Evolutionary conservation across 495 filamentous ascomycete species (phyloP).

Genomic region (Hypoxylon fragiforme): DNA sequence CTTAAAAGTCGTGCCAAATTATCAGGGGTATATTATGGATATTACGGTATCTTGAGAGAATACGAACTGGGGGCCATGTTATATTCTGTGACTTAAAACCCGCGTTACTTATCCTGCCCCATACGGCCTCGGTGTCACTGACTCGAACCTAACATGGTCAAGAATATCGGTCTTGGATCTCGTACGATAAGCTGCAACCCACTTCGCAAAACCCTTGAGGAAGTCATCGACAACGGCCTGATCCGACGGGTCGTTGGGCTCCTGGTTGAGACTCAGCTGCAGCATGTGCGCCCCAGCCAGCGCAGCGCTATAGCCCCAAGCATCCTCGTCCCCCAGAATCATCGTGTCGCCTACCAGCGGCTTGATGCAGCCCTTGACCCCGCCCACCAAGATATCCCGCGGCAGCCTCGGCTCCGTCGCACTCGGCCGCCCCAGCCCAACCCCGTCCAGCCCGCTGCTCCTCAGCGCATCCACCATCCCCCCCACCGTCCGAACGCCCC

Average conservation of each 20-base stretch:
- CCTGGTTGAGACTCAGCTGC: conserved; percentile 56
- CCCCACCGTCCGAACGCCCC: conserved; percentile 62
- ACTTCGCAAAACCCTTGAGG: conserved; percentile 17
- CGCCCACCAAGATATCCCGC: conserved; percentile 52
- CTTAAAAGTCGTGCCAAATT: too few relatives aligned
- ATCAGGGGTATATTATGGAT: too few relatives aligned
- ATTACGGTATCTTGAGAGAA: too few relatives aligned
- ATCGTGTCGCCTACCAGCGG: conserved; percentile 26
- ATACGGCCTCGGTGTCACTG: conserved; percentile 6
- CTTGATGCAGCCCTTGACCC: conserved; percentile 50
- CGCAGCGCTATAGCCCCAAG: conserved; percentile 17
- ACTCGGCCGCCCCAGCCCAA: conserved; percentile 58
- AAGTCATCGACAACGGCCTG: conserved; percentile 10
- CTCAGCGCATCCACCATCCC: conserved; percentile 63
- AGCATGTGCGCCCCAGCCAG: conserved; percentile 39
- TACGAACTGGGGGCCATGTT: too few relatives aligned
- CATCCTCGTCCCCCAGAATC: conserved; percentile 13
- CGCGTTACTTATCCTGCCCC: not conserved
- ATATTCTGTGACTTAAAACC: too few relatives aligned
- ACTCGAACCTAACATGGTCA: conserved; percentile 20
- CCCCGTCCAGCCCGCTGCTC: conserved; percentile 54
- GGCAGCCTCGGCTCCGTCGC: conserved; percentile 56
- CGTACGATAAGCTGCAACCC: conserved; percentile 14
- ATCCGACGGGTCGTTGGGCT: conserved; percentile 51
- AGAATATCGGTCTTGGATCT: conserved; percentile 24